Percentiles rank a stretch among this genome's conserved stretches.
Evolutionary conservation across 2,329 filamentous ascomycete genomes (phyloP).

Genomic region (Calonectria ilicicola): DNA sequence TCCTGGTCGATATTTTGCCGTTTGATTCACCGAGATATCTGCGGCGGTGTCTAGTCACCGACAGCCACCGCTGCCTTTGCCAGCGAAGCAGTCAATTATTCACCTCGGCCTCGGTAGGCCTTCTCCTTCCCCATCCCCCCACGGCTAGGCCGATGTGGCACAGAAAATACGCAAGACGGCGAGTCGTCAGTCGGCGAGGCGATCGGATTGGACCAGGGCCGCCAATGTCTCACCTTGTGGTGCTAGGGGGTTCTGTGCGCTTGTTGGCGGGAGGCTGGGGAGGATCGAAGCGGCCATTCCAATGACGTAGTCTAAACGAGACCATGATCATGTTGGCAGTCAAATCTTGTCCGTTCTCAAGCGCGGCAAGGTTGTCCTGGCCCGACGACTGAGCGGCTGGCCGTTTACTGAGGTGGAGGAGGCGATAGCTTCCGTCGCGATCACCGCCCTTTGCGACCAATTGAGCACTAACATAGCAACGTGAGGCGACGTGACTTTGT

Average conservation of each 20-base stretch:
- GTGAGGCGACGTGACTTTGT: slow-evolving; percentile 25
- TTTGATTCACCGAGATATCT: slow-evolving; percentile 39
- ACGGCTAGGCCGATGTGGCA: slow-evolving; percentile 42
- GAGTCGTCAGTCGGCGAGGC: slow-evolving; percentile 17
- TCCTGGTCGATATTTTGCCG: slow-evolving; percentile 25
- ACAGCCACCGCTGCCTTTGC: slow-evolving; percentile 30
- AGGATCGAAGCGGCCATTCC: slow-evolving; percentile 33
- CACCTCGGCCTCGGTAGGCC: slow-evolving; percentile 29
- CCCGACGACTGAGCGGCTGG: slow-evolving; percentile 31
- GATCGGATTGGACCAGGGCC: slow-evolving; percentile 31
- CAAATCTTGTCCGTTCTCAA: slow-evolving; percentile 32
- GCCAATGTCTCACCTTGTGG: slow-evolving; percentile 34
- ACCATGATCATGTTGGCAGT: slow-evolving; percentile 21
- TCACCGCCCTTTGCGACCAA: slow-evolving; percentile 31
- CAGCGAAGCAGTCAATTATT: slow-evolving; percentile 26
- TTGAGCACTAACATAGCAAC: slow-evolving; percentile 5
- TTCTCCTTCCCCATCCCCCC: slow-evolving; percentile 30
- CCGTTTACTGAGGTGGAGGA: slow-evolving; percentile 28
- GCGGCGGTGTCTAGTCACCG: slow-evolving; percentile 26
- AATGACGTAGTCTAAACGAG: slow-evolving; percentile 39
- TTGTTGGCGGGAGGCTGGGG: slow-evolving; percentile 30
- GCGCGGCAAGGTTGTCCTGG: slow-evolving; percentile 37
- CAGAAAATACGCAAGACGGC: slow-evolving; percentile 21
- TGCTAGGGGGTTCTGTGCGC: slow-evolving; percentile 19
- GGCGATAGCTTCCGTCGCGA: slow-evolving; percentile 33